Base-by-base conservation (phyloP, 2,329 filamentous ascomycete genomes). In the Apiospora saccharicola region DNA sequence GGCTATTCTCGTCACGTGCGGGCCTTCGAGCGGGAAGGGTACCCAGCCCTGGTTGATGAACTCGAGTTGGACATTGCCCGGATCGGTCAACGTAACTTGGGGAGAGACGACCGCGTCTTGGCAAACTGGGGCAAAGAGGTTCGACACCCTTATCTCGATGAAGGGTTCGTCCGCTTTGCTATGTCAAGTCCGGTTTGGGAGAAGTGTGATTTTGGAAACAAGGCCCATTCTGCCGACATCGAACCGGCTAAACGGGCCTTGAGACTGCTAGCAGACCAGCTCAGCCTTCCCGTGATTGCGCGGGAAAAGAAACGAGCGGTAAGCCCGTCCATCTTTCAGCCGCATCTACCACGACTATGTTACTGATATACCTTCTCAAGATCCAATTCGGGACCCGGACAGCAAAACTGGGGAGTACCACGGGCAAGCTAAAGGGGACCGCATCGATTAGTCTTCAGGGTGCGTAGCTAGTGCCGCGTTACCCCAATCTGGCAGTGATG, bases 241-340 rank as follows among this genome's bases (percentile, higher is more conserved):
- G 94, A 97, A 75, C 88, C 93, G 0, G 94, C 91, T 22, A 99
- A 99, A 83, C 90, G 93, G 78, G 86, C 95, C 0, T 83, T 99
- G 70, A 88, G 96, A 30, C 86, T 97, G 30, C 83, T 98, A 30
- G 94, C 95, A 0, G 89, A 91, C 81, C 87, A 90, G 43, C 82
- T 98, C 47, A 93, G 92, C 3, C 91, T 98, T 89, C 81, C 81
- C 2, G 83, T 82, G 7, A 93, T 95, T 1, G 92, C 96, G 5
- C 84, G 84, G n/a, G 95, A 98, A 82, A 98, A 96, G 87, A 99
- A 99, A 83, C 88, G 95, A 79, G 96, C 96, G 24, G 93, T 95
- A 84, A 80, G 91, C 85, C 34, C 26, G 2, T 51, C 34, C 26
- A 6, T 51, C 12, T 1, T 44, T 37, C 68, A 22, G 64, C 16